Conservation (phyloP, 331 rosid species). For the Quercus lobata region DNA sequence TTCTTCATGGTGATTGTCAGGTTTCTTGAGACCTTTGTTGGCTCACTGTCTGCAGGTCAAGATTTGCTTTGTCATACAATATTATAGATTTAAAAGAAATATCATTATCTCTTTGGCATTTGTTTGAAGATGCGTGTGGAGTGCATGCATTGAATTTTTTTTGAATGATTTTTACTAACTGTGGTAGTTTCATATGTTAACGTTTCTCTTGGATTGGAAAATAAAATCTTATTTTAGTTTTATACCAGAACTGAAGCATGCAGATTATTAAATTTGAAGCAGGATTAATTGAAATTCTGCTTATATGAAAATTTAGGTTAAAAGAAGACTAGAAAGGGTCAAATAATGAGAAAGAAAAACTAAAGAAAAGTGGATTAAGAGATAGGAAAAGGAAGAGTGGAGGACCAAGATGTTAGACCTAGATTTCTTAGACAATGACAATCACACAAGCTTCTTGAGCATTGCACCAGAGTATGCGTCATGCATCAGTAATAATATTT, state of each 20-base stretch:
- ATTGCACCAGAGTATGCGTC: background rate
- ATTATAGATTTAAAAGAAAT: background rate
- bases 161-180: background rate
- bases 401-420: background rate
- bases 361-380: background rate
- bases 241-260: background rate
- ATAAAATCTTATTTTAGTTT: background rate
- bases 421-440: background rate
- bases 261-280: background rate
- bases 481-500: background rate
- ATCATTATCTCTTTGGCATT: background rate
- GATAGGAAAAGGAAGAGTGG: background rate
- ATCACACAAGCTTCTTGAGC: background rate
- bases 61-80: conserved; percentile 5
- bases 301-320: background rate
- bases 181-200: background rate
- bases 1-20: conserved; percentile 66
- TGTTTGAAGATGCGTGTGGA: background rate
- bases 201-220: background rate
- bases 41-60: conserved; percentile 91
- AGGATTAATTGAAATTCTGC: background rate
- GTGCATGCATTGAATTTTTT: background rate
- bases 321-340: background rate
- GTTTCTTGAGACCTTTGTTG: conserved; percentile 93
- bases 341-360: background rate